Conservation (phyloP, 192 early-diverging fungal species). For the Piromyces sp. region DNA sequence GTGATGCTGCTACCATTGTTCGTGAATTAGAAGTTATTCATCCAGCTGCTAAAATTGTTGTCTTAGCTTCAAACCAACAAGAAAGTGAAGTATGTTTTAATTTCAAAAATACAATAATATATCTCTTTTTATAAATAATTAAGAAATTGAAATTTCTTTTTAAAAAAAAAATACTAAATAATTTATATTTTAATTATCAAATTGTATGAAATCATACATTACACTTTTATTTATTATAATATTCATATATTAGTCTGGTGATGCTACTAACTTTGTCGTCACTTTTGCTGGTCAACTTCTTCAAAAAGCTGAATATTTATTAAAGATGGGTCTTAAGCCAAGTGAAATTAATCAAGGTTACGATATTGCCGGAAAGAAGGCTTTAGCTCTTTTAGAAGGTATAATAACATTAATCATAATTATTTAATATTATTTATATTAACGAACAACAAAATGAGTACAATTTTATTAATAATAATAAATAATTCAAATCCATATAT, state of each 20-base stretch:
- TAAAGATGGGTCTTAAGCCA: slow-evolving; percentile 88
- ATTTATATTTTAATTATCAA: too few relatives aligned
- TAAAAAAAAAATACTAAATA: too few relatives aligned
- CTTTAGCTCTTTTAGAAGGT: slow-evolving; percentile 67
- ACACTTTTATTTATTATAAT: too few relatives aligned
- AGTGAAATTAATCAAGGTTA: slow-evolving; percentile 89
- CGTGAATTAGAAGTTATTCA: slow-evolving; percentile 93
- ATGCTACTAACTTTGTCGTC: slow-evolving; percentile 88
- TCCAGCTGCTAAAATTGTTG: slow-evolving; percentile 88
- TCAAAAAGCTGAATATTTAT: slow-evolving; percentile 77
- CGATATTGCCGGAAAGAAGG: slow-evolving; percentile 67
- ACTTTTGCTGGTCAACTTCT: slow-evolving; percentile 88
- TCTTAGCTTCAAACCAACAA: slow-evolving; percentile 92
- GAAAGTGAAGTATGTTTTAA: slow-evolving; percentile 56
- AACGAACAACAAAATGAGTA: too few relatives aligned
- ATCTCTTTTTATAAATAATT: too few relatives aligned
- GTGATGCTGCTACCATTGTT: slow-evolving; percentile 97
- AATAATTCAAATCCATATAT: too few relatives aligned
- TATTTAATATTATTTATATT: too few relatives aligned
- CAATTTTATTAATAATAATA: too few relatives aligned
- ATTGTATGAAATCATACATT: too few relatives aligned
- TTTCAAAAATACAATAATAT: neutral
- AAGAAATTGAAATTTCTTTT: too few relatives aligned
- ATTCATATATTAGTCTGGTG: slow-evolving; percentile 48
- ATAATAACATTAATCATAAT: neutral